Percentiles rank a stretch among this genome's conserved stretches.
These are phyloP conservation scores for Pythium brachiatum DNA, from an alignment of 352 stramenopile genomes.

Conservation along the genomic window DNA sequence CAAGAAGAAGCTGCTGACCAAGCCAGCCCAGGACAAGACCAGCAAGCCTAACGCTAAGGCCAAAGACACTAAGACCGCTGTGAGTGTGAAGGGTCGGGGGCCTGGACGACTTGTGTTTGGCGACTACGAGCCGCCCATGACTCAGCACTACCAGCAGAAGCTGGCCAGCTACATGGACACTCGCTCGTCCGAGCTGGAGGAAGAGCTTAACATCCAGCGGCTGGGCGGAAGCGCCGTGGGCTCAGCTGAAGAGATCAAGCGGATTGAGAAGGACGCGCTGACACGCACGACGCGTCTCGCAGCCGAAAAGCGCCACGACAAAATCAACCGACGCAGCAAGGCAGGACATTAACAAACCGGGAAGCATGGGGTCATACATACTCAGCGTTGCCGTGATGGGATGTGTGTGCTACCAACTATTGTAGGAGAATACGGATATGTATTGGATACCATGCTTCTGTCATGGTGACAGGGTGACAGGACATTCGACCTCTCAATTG, in stretches of 20 bases:
- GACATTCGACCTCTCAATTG: too few species aligned
- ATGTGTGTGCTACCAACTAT: too few species aligned
- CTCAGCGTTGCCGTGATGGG: too few species aligned
- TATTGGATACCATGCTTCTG: too few species aligned
- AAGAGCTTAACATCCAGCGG: slow-evolving; percentile 70
- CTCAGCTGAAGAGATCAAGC: slow-evolving; percentile 43
- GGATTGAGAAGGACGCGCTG: slow-evolving; percentile 62
- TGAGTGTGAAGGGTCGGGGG: slow-evolving; percentile 38
- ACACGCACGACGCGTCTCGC: slow-evolving; percentile 59
- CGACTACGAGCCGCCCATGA: slow-evolving; percentile 56
- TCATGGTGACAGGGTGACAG: too few species aligned
- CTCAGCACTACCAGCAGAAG: slow-evolving; percentile 73
- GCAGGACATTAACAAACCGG: slow-evolving; percentile 19
- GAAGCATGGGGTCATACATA: too few species aligned
- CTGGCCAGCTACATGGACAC: slow-evolving; percentile 73
- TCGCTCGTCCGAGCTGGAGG: slow-evolving; percentile 60
- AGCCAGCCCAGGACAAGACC: background rate
- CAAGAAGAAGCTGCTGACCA: slow-evolving; percentile 18
- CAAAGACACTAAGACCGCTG: slow-evolving; percentile 16
- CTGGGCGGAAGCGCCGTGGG: slow-evolving; percentile 27
- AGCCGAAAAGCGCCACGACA: slow-evolving; percentile 76
- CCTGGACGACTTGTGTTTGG: slow-evolving; percentile 70
- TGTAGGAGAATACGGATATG: too few species aligned
- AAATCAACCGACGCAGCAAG: slow-evolving; percentile 73
- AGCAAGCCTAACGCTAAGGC: slow-evolving; percentile 17